Conservation (phyloP, 768 basidiomycete species). For the Clathrus columnatus region DNA sequence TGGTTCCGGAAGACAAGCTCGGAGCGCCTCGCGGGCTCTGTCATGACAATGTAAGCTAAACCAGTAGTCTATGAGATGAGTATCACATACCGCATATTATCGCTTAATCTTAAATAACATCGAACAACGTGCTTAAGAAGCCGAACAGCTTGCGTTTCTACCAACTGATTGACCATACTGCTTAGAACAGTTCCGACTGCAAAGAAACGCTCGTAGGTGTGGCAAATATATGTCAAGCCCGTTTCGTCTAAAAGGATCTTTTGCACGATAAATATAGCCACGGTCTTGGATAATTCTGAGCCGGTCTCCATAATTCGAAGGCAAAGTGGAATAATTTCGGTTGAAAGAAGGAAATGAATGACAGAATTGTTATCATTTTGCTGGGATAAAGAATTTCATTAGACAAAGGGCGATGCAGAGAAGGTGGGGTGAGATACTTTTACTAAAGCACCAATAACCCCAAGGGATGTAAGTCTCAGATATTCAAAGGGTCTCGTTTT, state of each 20-base stretch:
- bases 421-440: constrained; percentile 48
- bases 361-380: constrained; percentile 99
- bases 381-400: constrained; percentile 29
- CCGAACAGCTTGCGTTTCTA: constrained; percentile 95
- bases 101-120: constrained; percentile 91
- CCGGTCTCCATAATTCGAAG: constrained; percentile 99
- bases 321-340: constrained; percentile 98
- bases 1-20: constrained; percentile 93
- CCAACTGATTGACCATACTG: constrained; percentile 98
- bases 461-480: constrained; percentile 96
- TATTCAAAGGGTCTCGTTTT: constrained; percentile 99
- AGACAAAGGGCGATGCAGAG: background rate
- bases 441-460: constrained; percentile 97
- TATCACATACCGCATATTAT: constrained; percentile 75
- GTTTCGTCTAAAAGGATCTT: constrained; percentile 97
- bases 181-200: constrained; percentile 96
- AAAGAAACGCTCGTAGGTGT: constrained; percentile 99
- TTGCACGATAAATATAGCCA: constrained; percentile 99
- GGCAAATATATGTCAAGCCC: constrained; percentile 96
- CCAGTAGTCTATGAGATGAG: constrained; percentile 7
- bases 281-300: constrained; percentile 95
- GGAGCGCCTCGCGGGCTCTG: constrained; percentile 91
- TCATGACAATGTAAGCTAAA: background rate
- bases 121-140: constrained; percentile 96
- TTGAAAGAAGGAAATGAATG: constrained; percentile 97